phyloP scores from a whole-genome alignment of 108 stramenopile species.

The Cyclostephanos invisitatus region DNA sequence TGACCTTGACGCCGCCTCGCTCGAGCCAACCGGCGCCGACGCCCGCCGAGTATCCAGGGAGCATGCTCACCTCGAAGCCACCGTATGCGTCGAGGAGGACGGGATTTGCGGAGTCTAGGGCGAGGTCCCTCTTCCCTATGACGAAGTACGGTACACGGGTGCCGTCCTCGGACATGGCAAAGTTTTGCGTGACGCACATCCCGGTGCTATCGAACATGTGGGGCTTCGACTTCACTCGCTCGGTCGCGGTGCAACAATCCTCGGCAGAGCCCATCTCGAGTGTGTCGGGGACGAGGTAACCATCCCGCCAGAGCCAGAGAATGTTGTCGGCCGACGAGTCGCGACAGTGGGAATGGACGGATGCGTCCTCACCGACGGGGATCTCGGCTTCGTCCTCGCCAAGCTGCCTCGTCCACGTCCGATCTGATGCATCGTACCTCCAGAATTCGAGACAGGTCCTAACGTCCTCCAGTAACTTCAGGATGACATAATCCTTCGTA shows the following conservation, averaged over 20 bases:
- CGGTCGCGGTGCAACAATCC: slow-evolving; percentile 21
- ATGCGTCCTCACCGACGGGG: slow-evolving; percentile 33
- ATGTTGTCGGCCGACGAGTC: slow-evolving; percentile 20
- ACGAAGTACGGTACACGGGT: slow-evolving; percentile 82
- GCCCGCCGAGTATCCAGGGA: slow-evolving; percentile 54
- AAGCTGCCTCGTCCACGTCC: slow-evolving; percentile 8
- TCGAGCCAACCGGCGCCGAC: slow-evolving; percentile 81
- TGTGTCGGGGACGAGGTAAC: slow-evolving; percentile 35
- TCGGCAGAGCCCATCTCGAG: slow-evolving; percentile 24
- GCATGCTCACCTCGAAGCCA: slow-evolving; percentile 76
- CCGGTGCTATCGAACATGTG: slow-evolving; percentile 54
- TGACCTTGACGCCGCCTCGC: slow-evolving; percentile 83
- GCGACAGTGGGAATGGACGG: slow-evolving; percentile 17
- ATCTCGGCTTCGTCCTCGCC: background rate
- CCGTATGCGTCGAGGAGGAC: slow-evolving; percentile 80
- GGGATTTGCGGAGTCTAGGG: slow-evolving; percentile 64
- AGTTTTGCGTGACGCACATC: slow-evolving; percentile 52
- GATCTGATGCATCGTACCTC: slow-evolving; percentile 35
- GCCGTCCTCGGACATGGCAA: slow-evolving; percentile 69
- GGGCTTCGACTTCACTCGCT: slow-evolving; percentile 56
- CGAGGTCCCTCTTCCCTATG: slow-evolving; percentile 54
- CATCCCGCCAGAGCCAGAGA: slow-evolving; percentile 44
- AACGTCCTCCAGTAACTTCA: slow-evolving; percentile 73
- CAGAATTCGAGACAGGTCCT: slow-evolving; percentile 68
- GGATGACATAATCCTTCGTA: slow-evolving; percentile 71